These are phyloP conservation scores for Phialophora chinensis DNA, from an alignment of 2,329 filamentous ascomycete genomes.

Conservation along the genomic window DNA sequence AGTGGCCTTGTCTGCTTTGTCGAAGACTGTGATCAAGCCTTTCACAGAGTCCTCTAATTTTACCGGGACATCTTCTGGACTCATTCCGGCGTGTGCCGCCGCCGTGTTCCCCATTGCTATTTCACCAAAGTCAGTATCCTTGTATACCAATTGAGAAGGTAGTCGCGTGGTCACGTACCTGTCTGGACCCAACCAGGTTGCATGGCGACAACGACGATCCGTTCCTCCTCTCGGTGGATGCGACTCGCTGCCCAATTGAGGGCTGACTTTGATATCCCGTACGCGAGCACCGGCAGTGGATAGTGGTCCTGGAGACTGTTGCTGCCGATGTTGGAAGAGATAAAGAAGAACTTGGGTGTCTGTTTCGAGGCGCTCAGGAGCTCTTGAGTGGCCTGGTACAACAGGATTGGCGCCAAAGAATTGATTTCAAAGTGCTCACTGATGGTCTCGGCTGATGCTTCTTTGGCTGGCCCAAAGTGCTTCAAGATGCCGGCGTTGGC, in stretches of 20 bases:
- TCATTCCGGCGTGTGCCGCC: slow-evolving; percentile 22
- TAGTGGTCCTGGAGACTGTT: slow-evolving; percentile 43
- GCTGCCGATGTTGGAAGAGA: slow-evolving; percentile 48
- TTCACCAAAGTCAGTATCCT: slow-evolving; percentile 36
- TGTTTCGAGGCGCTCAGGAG: slow-evolving; percentile 42
- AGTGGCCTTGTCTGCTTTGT: slow-evolving; percentile 29
- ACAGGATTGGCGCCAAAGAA: slow-evolving; percentile 41
- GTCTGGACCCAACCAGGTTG: slow-evolving; percentile 46
- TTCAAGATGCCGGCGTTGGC: slow-evolving; percentile 57
- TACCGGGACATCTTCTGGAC: slow-evolving; percentile 25
- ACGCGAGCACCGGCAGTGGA: slow-evolving; percentile 34
- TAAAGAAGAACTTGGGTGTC: slow-evolving; percentile 47
- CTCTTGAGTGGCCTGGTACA: slow-evolving; percentile 47
- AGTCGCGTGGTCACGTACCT: slow-evolving; percentile 20
- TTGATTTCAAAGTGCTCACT: slow-evolving; percentile 52
- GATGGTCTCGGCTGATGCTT: slow-evolving; percentile 48
- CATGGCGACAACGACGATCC: slow-evolving; percentile 40
- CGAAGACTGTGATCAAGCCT: slow-evolving; percentile 29
- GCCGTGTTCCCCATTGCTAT: slow-evolving; percentile 35
- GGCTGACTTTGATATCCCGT: slow-evolving; percentile 40
- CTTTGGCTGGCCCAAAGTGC: slow-evolving; percentile 43
- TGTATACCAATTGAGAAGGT: background rate
- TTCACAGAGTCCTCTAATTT: slow-evolving; percentile 30
- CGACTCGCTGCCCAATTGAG: slow-evolving; percentile 38
- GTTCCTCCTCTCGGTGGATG: slow-evolving; percentile 38